These are phyloP conservation scores for Mrakia blollopis DNA, from an alignment of 768 basidiomycete species.

Conservation along the genomic window DNA sequence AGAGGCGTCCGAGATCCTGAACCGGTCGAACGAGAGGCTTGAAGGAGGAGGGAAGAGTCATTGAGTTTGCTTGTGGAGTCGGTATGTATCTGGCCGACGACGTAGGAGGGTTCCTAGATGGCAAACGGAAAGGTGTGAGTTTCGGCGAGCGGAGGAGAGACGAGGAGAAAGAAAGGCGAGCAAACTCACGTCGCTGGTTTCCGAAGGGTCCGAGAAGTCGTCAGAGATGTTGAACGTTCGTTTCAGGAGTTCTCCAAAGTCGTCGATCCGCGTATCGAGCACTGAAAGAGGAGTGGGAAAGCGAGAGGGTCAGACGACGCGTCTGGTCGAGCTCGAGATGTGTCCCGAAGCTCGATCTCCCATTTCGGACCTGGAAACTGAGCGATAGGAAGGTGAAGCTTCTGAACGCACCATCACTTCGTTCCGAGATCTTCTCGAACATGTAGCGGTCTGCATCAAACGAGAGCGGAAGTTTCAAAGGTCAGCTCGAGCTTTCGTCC, in stretches of 20 bases:
- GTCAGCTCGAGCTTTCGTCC: neutral
- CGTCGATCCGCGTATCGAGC: slow-evolving; percentile 82
- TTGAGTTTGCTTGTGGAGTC: slow-evolving; percentile 54
- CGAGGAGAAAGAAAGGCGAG: neutral
- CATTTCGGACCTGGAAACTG: neutral
- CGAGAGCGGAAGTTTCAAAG: neutral
- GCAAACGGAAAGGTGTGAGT: neutral
- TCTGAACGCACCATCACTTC: slow-evolving; percentile 66
- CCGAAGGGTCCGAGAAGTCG: slow-evolving; percentile 74
- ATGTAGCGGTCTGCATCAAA: slow-evolving; percentile 63
- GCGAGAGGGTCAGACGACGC: neutral
- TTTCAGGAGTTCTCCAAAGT: slow-evolving; percentile 68
- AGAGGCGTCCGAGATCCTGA: slow-evolving; percentile 59
- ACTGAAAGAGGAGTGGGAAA: slow-evolving; percentile 47
- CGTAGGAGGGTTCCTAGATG: slow-evolving; percentile 57
- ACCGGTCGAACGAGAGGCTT: slow-evolving; percentile 74
- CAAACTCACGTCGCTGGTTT: slow-evolving; percentile 49
- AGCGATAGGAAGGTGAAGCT: neutral
- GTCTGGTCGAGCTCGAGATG: neutral
- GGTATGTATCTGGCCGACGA: slow-evolving; percentile 59
- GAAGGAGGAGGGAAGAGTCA: slow-evolving; percentile 68
- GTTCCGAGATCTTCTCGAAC: slow-evolving; percentile 82
- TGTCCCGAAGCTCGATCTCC: neutral
- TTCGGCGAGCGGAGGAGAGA: neutral
- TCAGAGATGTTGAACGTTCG: slow-evolving; percentile 60